Evolutionary conservation across 805 yeast genomes (phyloP), one percentile per base, ranked within the genome.

Genomic region (Maudiozyma saulgeensis): DNA sequence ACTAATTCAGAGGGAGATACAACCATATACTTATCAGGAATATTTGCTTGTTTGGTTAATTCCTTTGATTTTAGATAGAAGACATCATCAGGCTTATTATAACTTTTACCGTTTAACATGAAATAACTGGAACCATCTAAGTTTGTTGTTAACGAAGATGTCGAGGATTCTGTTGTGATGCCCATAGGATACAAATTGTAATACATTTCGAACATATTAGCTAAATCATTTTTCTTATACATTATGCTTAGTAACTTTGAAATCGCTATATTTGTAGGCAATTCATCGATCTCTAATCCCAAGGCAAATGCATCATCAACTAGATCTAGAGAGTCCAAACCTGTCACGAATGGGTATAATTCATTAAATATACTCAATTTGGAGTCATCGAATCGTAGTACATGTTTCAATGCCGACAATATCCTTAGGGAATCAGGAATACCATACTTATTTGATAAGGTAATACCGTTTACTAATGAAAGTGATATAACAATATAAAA

Each of bases 11-110:
- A 75, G 2, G 23, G 18, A 0, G 79, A 71, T 3, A 68, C 43
- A 15, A 68, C 28, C 2, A 58, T 46, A 4, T 51, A 45, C 4
- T 51, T 51, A 43, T 61, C 64, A 1, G 54, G 44, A 8, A 56
- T 31, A 21, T 25, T 25, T 7, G 56, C 50, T 46, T 63, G 68
- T 11, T 46, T 49, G 23, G 53, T 47, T 6, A 61, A 56, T n/a
- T 69, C 67, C 25, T 70, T 70, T 0, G 87, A 77, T 62, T 84
- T 82, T 49, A 93, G 71, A 2, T 96, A 95, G 63, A 79, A 93
- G 0, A 88, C 75, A 50, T 84, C 95, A 49, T 79, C 86, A 2
- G 82, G 69, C 9, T 82, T 77, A 57, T 89, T 81, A 59, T 82
- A 83, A 16, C 44, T 51, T 45, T 55, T 50, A 2, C 56, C 56